These are phyloP conservation scores for Boletus fagicola DNA, from an alignment of 768 basidiomycete species.

Conservation along the genomic window DNA sequence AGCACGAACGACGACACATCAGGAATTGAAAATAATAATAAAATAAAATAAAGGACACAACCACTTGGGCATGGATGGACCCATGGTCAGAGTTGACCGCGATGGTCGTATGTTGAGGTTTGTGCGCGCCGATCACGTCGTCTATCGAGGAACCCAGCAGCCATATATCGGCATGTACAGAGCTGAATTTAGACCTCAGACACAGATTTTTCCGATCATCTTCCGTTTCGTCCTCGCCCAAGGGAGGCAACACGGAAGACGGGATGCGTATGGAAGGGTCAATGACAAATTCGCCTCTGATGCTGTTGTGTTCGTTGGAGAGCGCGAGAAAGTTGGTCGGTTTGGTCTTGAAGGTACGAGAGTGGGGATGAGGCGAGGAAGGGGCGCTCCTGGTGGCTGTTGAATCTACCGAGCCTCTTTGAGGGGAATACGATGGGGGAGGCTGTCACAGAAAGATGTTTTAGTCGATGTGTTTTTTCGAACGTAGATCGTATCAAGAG, in stretches of 20 bases:
- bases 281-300: slow-evolving; percentile 39
- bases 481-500: not conserved
- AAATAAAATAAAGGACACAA: slow-evolving; percentile 4
- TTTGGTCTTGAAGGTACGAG: slow-evolving; percentile 23
- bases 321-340: slow-evolving; percentile 28
- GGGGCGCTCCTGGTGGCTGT: not conserved
- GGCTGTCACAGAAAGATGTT: slow-evolving; percentile 6
- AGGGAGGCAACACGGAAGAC: slow-evolving; percentile 37
- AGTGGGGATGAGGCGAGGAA: not conserved
- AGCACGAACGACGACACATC: not conserved
- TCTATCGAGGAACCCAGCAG: slow-evolving; percentile 20
- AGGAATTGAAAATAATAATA: not conserved
- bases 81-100: slow-evolving; percentile 20
- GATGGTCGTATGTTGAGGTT: slow-evolving; percentile 19
- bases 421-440: slow-evolving; percentile 26
- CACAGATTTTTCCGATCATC: slow-evolving; percentile 40
- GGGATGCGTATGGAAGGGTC: slow-evolving; percentile 45
- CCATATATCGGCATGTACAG: slow-evolving; percentile 41
- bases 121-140: slow-evolving; percentile 3
- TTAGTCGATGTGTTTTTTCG: not conserved
- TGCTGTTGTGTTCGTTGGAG: not conserved
- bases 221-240: slow-evolving; percentile 36
- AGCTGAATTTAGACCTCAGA: slow-evolving; percentile 34
- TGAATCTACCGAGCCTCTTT: not conserved
- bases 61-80: slow-evolving; percentile 17